Evolutionary conservation across 129 eudicot species (phyloP), one percentile per base, ranked within the genome.

Genomic region (Deinandra increscens): DNA sequence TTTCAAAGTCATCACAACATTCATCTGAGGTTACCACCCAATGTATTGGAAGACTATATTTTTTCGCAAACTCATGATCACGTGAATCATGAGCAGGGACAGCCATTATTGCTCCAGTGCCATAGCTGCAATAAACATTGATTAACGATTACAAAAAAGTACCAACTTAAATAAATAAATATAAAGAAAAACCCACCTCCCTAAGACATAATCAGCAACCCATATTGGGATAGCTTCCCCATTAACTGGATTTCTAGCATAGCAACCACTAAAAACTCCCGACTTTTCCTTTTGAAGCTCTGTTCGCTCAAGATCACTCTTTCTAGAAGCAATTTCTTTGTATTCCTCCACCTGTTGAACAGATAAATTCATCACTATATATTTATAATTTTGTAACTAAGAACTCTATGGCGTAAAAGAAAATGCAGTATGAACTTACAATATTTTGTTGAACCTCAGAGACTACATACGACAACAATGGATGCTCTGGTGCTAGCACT

Each of bases 31-130:
- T 80, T 70, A 93, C 92, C 55, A 93, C 98, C 78, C 95, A 84
- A 75, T 42, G 61, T 42, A 89, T 78, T 5, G 95, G 95, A 45
- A 93, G 81, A 29, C 71, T 70, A 76, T 89, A 93, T 81, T 88
- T 89, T 72, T 81, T 61, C 23, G 98, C 97, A 71, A 93, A 93
- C 76, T 93, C 97, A 69, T 89, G 84, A 76, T 93, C 98, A 31
- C 98, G 90, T 31, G 88, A 61, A 76, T 93, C 98, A 80, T 93
- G 98, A 69, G 98, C 98, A 66, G 98, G 98, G 20, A 93, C 98
- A 66, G 98, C 98, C 98, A 93, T 93, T 72, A 93, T 89, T 53
- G 98, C 98, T 68, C 98, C 98, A 4, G 98, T 89, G 60, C 98
- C 98, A 71, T 93, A 93, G 85, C 98, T 93, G 82, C 80, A 75